These are phyloP conservation scores for Leishmania lainsoni DNA, from an alignment of 208 protist species.

Conservation along the genomic window DNA sequence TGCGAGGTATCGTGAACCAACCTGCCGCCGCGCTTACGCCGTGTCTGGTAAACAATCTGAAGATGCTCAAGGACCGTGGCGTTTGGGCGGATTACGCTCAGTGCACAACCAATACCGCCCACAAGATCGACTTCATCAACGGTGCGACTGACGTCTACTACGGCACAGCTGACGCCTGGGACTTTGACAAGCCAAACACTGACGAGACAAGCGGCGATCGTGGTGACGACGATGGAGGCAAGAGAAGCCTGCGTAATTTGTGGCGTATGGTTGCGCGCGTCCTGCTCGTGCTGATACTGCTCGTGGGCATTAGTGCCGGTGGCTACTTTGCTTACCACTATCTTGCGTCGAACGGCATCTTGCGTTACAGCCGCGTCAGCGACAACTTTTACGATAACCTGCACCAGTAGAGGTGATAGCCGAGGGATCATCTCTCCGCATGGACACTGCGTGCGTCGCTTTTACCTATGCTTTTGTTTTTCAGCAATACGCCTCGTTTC, in stretches of 20 bases:
- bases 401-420: constrained; percentile 14
- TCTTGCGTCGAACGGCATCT: constrained; percentile 5
- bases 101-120: constrained; percentile 20
- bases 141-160: constrained; percentile 36
- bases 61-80: constrained; percentile 14
- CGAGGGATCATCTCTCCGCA: not conserved
- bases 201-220: constrained; percentile 32
- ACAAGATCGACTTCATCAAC: constrained; percentile 45
- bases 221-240: constrained; percentile 1
- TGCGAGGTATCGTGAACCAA: constrained; percentile 32
- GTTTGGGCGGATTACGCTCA: constrained; percentile 31
- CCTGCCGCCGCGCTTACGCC: constrained; percentile 25
- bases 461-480: not conserved
- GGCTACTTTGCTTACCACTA: constrained; percentile 19
- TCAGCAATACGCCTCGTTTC: not conserved
- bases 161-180: constrained; percentile 50
- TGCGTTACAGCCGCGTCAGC: constrained; percentile 30
- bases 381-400: constrained; percentile 66
- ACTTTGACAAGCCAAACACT: constrained; percentile 48
- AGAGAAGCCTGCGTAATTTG: not conserved
- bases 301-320: constrained; percentile 9
- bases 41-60: constrained; percentile 46
- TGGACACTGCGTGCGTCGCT: not conserved
- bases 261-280: constrained; percentile 4
- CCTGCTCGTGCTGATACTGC: constrained; percentile 16